These are phyloP conservation scores for Heterobasidion occidentale DNA, from an alignment of 1,284 basidiomycete species.

Conservation along the genomic window DNA sequence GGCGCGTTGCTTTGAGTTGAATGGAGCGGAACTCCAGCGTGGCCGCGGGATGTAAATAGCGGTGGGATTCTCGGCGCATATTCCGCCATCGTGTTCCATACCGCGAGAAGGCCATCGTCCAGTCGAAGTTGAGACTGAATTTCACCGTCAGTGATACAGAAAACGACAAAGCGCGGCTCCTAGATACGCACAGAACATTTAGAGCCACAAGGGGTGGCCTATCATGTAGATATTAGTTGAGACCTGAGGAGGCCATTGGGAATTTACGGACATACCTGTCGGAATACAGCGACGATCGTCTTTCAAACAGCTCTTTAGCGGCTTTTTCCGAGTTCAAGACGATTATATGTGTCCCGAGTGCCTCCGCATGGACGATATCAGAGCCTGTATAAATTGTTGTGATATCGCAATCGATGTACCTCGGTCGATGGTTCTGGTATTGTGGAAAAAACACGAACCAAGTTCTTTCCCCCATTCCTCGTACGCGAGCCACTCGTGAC, in stretches of 20 bases:
- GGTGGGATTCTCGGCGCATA: no score
- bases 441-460: conserved; percentile 2
- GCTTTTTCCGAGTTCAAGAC: conserved; percentile 8
- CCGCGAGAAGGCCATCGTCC: no score
- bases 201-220: not conserved
- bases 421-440: no score
- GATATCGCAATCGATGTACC: no score
- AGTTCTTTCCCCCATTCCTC: conserved; percentile 10
- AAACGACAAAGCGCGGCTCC: not conserved
- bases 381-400: not conserved
- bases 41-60: conserved; percentile 7
- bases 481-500: conserved; percentile 6
- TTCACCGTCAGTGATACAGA: no score
- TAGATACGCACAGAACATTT: not conserved
- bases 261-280: conserved; percentile 3
- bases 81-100: no score
- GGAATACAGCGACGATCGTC: conserved; percentile 9
- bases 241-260: not conserved
- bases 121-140: no score
- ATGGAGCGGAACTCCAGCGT: conserved; percentile 13
- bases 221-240: no score
- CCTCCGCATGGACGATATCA: conserved; percentile 6
- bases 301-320: conserved; percentile 10
- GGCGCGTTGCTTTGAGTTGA: conserved; percentile 11
- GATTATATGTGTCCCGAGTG: conserved; percentile 8